Evolutionary conservation across 2,329 filamentous ascomycete genomes (phyloP).

Genomic region (Ustulina deusta): DNA sequence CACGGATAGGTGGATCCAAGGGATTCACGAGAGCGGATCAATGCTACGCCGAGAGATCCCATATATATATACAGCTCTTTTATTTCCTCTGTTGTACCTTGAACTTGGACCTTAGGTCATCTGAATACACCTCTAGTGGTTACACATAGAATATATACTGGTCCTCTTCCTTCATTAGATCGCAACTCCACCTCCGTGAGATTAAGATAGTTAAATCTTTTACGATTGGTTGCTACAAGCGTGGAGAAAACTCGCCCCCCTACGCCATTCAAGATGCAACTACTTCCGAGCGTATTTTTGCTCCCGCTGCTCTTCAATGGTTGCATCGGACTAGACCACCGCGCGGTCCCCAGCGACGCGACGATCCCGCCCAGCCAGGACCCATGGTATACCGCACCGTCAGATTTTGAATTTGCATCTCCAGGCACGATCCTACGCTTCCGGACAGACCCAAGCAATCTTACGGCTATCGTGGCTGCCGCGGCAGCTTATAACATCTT

Average conservation of each 20-base stretch:
- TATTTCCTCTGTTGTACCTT: too few relatives aligned
- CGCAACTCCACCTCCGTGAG: too few relatives aligned
- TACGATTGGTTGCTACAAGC: too few relatives aligned
- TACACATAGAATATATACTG: too few relatives aligned
- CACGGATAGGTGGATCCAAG: too few relatives aligned
- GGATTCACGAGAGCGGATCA: too few relatives aligned
- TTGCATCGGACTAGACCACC: slow-evolving; percentile 1
- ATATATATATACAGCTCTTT: too few relatives aligned
- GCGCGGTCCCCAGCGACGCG: neutral
- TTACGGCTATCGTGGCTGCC: slow-evolving; percentile 34
- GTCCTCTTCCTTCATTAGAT: too few relatives aligned
- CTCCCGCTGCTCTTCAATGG: neutral
- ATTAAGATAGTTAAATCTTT: too few relatives aligned
- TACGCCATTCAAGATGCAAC: slow-evolving; percentile 8
- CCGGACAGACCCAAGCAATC: slow-evolving; percentile 47
- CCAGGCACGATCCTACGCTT: slow-evolving; percentile 50
- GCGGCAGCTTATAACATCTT: slow-evolving; percentile 52
- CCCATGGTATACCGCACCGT: slow-evolving; percentile 52
- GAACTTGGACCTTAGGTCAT: too few relatives aligned
- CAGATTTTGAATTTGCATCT: slow-evolving; percentile 44
- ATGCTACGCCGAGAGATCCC: too few relatives aligned
- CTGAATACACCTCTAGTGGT: too few relatives aligned
- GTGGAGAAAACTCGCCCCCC: neutral
- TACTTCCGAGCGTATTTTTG: neutral
- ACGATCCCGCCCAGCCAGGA: slow-evolving; percentile 48